Evolutionary conservation across 2,329 filamentous ascomycete species (phyloP).

Genomic region (Aspergillus arachidicola): DNA sequence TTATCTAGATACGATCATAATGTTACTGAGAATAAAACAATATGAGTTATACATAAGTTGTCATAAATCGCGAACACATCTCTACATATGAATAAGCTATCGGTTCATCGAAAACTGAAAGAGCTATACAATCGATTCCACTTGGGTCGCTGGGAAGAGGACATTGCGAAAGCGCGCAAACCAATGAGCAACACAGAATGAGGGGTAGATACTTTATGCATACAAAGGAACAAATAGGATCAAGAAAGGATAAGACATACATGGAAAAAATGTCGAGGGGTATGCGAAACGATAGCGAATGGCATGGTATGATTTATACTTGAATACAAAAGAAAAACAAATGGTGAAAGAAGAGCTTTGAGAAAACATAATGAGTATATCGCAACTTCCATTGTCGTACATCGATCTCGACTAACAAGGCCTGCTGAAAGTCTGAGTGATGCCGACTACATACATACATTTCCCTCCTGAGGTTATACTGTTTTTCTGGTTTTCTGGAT

Average conservation of each 20-base stretch:
- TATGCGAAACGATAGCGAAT: constrained; percentile 17
- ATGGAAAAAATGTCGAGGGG: constrained; percentile 29
- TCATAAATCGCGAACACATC: constrained; percentile 1
- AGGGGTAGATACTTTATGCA: constrained; percentile 4
- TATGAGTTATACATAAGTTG: background rate
- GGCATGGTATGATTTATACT: constrained; percentile 14
- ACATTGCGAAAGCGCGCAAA: background rate
- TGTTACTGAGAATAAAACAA: background rate
- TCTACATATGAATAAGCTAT: constrained; percentile 6
- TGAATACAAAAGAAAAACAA: constrained; percentile 8
- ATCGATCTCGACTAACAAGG: constrained; percentile 15
- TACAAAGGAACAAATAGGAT: constrained; percentile 5
- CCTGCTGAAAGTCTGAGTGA: constrained; percentile 17
- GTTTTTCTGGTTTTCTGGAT: background rate
- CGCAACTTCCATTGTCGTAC: background rate
- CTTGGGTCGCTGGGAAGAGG: constrained; percentile 9
- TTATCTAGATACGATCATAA: constrained; percentile 10
- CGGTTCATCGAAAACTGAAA: constrained; percentile 1
- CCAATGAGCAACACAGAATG: background rate
- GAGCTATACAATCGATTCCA: constrained; percentile 15
- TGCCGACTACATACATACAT: background rate
- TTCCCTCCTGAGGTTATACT: background rate
- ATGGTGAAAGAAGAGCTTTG: background rate
- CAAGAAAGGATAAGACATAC: constrained; percentile 11
- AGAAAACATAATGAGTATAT: constrained; percentile 2